Conservation (phyloP, 345 rosid species). For the Citrus maxima region DNA sequence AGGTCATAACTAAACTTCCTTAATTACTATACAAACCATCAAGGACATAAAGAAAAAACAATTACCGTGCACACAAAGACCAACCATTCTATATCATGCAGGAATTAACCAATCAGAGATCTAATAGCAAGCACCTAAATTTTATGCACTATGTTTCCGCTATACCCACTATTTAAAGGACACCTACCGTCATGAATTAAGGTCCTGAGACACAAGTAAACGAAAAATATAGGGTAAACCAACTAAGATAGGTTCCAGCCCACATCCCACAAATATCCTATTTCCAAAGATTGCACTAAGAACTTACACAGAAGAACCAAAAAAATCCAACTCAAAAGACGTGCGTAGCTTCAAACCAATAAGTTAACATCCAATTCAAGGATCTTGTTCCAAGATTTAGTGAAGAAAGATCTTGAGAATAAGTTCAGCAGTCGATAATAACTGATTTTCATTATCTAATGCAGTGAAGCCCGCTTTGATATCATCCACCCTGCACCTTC, state of each 20-base stretch:
- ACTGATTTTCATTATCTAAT: background rate
- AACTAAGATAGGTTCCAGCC: background rate
- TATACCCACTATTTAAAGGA: background rate
- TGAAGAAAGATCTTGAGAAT: background rate
- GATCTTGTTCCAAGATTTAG: background rate
- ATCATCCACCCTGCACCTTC: too few species aligned
- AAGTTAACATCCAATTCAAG: background rate
- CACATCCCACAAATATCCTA: background rate
- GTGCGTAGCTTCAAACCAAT: background rate
- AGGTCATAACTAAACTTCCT: background rate
- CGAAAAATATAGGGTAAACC: background rate
- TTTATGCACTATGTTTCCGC: background rate
- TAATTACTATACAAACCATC: background rate
- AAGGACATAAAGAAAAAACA: background rate
- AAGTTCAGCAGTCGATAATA: background rate
- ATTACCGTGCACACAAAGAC: background rate
- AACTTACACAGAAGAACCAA: background rate
- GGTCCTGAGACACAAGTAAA: background rate
- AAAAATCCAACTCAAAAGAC: background rate
- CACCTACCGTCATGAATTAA: background rate
- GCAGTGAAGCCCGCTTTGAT: too few species aligned
- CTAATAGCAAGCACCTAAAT: background rate
- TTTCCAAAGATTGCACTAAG: background rate
- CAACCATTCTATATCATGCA: background rate
- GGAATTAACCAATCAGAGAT: background rate